Percentiles rank a stretch among this genome's conserved stretches.
These are phyloP conservation scores for Xylaria flabelliformis DNA, from an alignment of 495 filamentous ascomycete species.

Conservation along the genomic window DNA sequence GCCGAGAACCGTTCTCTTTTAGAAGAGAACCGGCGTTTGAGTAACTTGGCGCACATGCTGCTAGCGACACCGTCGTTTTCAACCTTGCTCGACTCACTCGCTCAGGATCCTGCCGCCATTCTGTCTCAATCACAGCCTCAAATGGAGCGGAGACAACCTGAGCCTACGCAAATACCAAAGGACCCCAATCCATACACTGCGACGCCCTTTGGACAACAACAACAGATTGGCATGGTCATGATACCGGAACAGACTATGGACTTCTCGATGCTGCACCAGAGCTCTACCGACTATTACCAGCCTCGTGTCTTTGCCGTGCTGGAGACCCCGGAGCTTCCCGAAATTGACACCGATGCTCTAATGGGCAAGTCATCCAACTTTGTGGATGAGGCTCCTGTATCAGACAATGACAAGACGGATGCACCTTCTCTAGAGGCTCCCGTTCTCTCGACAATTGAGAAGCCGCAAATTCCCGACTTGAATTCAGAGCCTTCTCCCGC, in stretches of 20 bases:
- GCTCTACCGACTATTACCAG: slow-evolving; percentile 63
- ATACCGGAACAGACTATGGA: slow-evolving; percentile 77
- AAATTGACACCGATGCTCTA: slow-evolving; percentile 66
- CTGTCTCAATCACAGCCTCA: slow-evolving; percentile 43
- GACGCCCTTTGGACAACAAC: slow-evolving; percentile 55
- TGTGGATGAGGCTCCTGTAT: slow-evolving; percentile 46
- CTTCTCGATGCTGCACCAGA: slow-evolving; percentile 61
- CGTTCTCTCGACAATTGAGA: slow-evolving; percentile 36
- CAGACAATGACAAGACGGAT: slow-evolving; percentile 60
- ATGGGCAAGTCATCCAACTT: slow-evolving; percentile 69
- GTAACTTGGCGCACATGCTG: slow-evolving; percentile 79
- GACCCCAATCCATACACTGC: slow-evolving; percentile 68
- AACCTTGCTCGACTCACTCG: slow-evolving; percentile 77
- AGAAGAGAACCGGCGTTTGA: slow-evolving; percentile 81
- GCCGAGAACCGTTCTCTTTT: slow-evolving; percentile 73
- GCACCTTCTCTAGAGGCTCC: slow-evolving; percentile 54
- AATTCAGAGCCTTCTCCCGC: slow-evolving; percentile 58
- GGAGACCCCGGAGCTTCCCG: slow-evolving; percentile 72
- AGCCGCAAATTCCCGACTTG: slow-evolving; percentile 38
- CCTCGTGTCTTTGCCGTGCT: slow-evolving; percentile 82
- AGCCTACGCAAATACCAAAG: slow-evolving; percentile 61
- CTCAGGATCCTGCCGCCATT: slow-evolving; percentile 53
- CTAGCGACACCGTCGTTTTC: slow-evolving; percentile 87
- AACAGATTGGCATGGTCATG: slow-evolving; percentile 72
- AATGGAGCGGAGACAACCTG: slow-evolving; percentile 47